Conservation (phyloP, 768 basidiomycete genomes). For the Termitomyces sp. region DNA sequence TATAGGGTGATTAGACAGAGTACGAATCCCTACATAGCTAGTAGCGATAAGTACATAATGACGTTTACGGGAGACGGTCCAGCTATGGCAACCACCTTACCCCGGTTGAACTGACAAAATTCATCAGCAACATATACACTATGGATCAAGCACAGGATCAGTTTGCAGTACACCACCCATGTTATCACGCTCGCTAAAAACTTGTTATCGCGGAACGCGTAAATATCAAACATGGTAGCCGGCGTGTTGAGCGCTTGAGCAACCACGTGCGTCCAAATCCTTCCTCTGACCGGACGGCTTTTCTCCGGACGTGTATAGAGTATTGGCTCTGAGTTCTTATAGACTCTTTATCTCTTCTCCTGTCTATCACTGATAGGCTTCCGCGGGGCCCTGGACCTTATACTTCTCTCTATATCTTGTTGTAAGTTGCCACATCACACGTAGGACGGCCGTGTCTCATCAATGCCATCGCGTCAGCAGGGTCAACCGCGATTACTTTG, state of each 20-base stretch:
- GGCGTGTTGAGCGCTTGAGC: not conserved
- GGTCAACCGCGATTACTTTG: not conserved
- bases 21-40: no score
- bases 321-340: not conserved
- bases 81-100: not conserved
- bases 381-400: not conserved
- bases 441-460: not conserved
- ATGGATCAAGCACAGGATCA: not conserved
- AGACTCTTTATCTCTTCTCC: not conserved
- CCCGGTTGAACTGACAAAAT: not conserved
- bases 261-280: not conserved
- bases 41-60: not conserved
- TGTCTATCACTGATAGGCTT: not conserved
- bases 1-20: no score
- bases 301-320: not conserved
- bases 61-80: not conserved
- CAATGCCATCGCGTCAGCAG: not conserved
- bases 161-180: not conserved
- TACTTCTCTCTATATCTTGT: constrained; percentile 7
- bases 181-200: not conserved
- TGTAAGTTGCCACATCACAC: not conserved
- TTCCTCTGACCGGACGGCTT: not conserved
- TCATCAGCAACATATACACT: not conserved
- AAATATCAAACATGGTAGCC: not conserved
- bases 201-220: not conserved